Base-by-base conservation (phyloP, 129 eudicot genomes). In the Flaveria ramosissima region DNA sequence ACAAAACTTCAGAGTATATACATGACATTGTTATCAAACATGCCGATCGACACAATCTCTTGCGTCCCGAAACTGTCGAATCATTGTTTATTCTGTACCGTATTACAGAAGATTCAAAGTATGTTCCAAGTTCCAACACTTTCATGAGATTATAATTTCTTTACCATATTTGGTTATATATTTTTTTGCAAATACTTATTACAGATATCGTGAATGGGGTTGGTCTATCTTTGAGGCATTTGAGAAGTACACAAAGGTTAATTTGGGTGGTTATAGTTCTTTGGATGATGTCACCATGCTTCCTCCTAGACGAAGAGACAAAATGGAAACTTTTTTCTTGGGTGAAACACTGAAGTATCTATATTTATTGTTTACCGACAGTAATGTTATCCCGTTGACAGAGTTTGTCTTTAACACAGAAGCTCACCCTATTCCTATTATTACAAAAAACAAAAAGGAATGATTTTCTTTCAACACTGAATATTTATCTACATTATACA, bases 41-140 rank as follows among this genome's bases (percentile, higher is more conserved):
- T 53, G 93, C 96, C 55, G 98, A 94, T 57, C 92, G 98, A 47
- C 98, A 94, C 89, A 91, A 91, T 79, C 97, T 94, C 57, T 85
- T 94, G 83, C 98, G 97, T 47, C 97, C 97, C 48, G 98, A 91
- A 85, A 94, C 97, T 57, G 92, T 94, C 30, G 98, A 94, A 80
- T 94, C 98, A 68, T 85, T 91, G 75, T 94, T 94, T 47, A 17
- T 82, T 59, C 74, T 94, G 86, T 90, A 90, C 76, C 98, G 97
- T 26, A 94, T 94, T 19, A 94, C 97, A 52, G 92, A 84, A 87
- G 98, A 94, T 85, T 86, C 93, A 24, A 94, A 89, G 98, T 94
- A 87, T 6, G 91, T 59, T 72, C 24, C 69, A 57, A 72, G 91
- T 59, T 72, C 24, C 63, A 57, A 72, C 60, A 19, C 47, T 41